Percentiles rank a stretch among this genome's conserved stretches.
Conservation (phyloP, 768 basidiomycete genomes). For the Lentinula lateritia region DNA sequence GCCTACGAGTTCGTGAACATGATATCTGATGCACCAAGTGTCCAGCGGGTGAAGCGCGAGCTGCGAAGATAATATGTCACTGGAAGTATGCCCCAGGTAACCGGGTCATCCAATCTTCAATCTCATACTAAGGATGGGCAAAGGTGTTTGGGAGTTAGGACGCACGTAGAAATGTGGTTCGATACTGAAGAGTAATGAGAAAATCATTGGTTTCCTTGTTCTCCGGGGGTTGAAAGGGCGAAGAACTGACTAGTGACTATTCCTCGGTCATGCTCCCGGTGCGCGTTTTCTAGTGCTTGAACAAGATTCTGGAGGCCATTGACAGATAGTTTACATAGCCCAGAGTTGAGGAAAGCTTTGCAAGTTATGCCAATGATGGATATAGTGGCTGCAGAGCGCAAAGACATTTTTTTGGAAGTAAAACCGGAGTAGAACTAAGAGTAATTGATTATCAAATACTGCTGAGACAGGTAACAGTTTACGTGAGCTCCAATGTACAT, state of each 20-base stretch:
- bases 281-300: slow-evolving; percentile 48
- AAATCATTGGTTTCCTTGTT: background rate
- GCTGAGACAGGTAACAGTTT: background rate
- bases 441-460: background rate
- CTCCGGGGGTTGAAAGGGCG: slow-evolving; percentile 3
- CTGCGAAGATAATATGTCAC: slow-evolving; percentile 46
- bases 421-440: too few relatives aligned
- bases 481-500: background rate
- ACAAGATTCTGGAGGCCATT: slow-evolving; percentile 63
- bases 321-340: slow-evolving; percentile 64
- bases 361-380: slow-evolving; percentile 68
- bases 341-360: slow-evolving; percentile 70
- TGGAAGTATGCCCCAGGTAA: slow-evolving; percentile 87
- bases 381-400: slow-evolving; percentile 52
- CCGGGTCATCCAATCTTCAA: slow-evolving; percentile 73
- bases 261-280: slow-evolving; percentile 49
- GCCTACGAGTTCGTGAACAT: slow-evolving; percentile 90
- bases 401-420: slow-evolving; percentile 13
- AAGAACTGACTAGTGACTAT: slow-evolving; percentile 58
- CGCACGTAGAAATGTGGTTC: slow-evolving; percentile 92
- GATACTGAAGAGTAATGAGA: slow-evolving; percentile 48
- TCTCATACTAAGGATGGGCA: slow-evolving; percentile 3
- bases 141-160: slow-evolving; percentile 8
- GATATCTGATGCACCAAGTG: slow-evolving; percentile 87
- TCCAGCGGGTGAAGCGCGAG: slow-evolving; percentile 73